Evolutionary conservation across 192 early-diverging fungal genomes (phyloP).

Genomic region (Entrophospora sp.): DNA sequence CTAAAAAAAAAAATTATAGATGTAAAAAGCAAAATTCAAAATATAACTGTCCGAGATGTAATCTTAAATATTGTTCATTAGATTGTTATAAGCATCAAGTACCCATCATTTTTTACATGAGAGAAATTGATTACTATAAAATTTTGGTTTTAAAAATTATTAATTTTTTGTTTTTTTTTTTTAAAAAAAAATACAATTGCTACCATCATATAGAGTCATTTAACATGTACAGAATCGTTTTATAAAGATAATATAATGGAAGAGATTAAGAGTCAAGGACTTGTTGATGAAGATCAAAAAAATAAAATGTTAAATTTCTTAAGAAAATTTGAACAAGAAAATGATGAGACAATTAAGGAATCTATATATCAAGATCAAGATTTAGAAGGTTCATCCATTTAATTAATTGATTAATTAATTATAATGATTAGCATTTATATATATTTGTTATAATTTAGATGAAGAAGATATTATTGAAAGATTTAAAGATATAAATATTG

Average conservation of each 20-base stretch:
- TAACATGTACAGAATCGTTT: conserved; percentile 49
- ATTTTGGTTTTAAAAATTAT: conserved; percentile 17
- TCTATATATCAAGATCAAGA: conserved; percentile 29
- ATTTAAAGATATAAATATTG: conserved; percentile 34
- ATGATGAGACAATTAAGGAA: conserved; percentile 24
- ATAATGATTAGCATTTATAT: background rate
- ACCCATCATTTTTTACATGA: background rate
- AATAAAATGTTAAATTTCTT: conserved; percentile 44
- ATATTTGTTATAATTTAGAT: background rate
- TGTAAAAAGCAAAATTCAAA: conserved; percentile 45
- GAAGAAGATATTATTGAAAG: conserved; percentile 31
- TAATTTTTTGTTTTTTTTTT: background rate
- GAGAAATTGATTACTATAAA: no score
- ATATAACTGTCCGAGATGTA: conserved; percentile 62
- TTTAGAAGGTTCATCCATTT: conserved; percentile 15
- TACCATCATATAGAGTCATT: conserved; percentile 37
- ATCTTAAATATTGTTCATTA: conserved; percentile 57
- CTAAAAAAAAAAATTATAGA: no score
- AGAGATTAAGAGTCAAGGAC: conserved; percentile 41
- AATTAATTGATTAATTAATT: background rate
- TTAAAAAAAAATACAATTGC: no score
- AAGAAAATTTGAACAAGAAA: conserved; percentile 34
- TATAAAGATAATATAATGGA: conserved; percentile 46
- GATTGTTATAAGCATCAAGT: conserved; percentile 54
- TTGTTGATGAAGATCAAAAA: conserved; percentile 33